These are phyloP conservation scores for Aspergillus persii DNA, from an alignment of 2,329 filamentous ascomycete genomes.

Conservation along the genomic window DNA sequence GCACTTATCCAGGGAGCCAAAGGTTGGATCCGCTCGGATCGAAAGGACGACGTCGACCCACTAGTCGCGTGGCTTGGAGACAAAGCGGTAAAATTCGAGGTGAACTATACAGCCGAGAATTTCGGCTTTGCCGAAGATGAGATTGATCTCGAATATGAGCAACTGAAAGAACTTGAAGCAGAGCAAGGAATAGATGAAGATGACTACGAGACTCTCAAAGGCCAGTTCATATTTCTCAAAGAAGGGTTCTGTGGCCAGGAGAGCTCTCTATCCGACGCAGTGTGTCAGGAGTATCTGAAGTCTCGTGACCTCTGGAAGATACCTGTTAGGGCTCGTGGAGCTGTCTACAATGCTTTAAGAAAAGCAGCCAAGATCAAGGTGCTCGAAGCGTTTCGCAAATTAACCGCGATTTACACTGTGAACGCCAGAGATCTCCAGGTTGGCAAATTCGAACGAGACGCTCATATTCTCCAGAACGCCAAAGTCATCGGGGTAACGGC, in stretches of 20 bases:
- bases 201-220: constrained; percentile 53
- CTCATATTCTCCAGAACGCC: constrained; percentile 59
- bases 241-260: constrained; percentile 39
- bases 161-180: constrained; percentile 60
- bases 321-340: constrained; percentile 54
- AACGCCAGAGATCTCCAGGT: constrained; percentile 55
- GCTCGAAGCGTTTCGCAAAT: constrained; percentile 46
- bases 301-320: constrained; percentile 62
- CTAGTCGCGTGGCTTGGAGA: constrained; percentile 60
- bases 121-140: constrained; percentile 59
- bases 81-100: constrained; percentile 46
- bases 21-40: constrained; percentile 40
- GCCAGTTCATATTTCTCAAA: constrained; percentile 43
- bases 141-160: constrained; percentile 59
- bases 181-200: constrained; percentile 55
- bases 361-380: constrained; percentile 52
- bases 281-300: constrained; percentile 35
- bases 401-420: constrained; percentile 52
- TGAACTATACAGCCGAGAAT: constrained; percentile 47
- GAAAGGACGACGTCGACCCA: constrained; percentile 30
- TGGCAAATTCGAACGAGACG: constrained; percentile 59
- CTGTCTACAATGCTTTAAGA: constrained; percentile 66
- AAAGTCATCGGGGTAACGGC: constrained; percentile 69
- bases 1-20: constrained; percentile 56
- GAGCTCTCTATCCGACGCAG: constrained; percentile 26